These are phyloP conservation scores for Penicillium taxi DNA, from an alignment of 495 filamentous ascomycete species.

Conservation along the genomic window DNA sequence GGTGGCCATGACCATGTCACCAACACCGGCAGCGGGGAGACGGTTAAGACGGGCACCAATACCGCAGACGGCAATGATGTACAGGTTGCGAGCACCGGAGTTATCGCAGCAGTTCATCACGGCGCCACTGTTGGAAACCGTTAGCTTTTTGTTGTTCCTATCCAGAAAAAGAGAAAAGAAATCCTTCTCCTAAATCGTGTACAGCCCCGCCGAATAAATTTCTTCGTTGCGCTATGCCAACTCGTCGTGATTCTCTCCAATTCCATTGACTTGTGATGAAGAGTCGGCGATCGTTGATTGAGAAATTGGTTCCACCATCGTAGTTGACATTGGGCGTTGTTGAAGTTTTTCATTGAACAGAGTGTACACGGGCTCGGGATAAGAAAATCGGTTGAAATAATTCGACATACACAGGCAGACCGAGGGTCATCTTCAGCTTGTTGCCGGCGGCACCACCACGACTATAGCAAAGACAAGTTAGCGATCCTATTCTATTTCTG, in stretches of 20 bases:
- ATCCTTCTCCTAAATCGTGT: conserved; percentile 5
- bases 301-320: background rate
- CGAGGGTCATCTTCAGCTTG: conserved; percentile 99
- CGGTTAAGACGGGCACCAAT: conserved; percentile 97
- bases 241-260: conserved; percentile 3
- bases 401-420: conserved; percentile 91
- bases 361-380: conserved; percentile 7
- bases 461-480: conserved; percentile 37
- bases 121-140: conserved; percentile 60
- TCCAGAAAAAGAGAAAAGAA: conserved; percentile 1
- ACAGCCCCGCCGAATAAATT: conserved; percentile 9
- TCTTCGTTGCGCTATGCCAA: conserved; percentile 7
- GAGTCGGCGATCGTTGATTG: conserved; percentile 1
- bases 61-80: conserved; percentile 99
- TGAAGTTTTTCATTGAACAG: conserved; percentile 16
- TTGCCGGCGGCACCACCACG: conserved; percentile 92
- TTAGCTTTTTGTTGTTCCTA: conserved; percentile 13
- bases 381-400: conserved; percentile 12
- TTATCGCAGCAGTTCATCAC: conserved; percentile 98
- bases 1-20: conserved; percentile 99
- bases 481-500: conserved; percentile 10
- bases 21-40: conserved; percentile 94
- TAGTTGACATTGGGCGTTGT: conserved; percentile 8
- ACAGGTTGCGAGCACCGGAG: conserved; percentile 96
- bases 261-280: background rate